Conservation (phyloP, 805 yeast genomes). For the Alloascoidea africana region DNA sequence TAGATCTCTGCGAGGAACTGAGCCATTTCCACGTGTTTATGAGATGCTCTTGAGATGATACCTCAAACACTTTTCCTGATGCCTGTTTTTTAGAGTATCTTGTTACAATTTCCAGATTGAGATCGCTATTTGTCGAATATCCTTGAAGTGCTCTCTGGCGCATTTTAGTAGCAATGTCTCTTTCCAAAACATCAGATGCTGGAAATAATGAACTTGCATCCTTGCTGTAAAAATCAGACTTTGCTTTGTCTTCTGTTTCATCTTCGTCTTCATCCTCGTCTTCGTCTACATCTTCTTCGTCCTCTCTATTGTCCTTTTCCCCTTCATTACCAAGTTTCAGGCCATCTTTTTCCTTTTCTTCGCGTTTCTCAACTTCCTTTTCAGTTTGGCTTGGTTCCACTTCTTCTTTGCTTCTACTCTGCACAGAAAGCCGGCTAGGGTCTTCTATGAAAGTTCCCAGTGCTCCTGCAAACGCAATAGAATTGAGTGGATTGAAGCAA, state of each 20-base stretch:
- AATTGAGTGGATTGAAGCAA: constrained; percentile 41
- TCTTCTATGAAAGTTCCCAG: constrained; percentile 29
- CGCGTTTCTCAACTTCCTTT: constrained; percentile 2
- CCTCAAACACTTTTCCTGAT: too few relatives aligned
- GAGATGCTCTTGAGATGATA: constrained; percentile 27
- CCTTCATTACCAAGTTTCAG: too few relatives aligned
- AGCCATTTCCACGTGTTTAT: constrained; percentile 90
- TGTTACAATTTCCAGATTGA: constrained; percentile 35
- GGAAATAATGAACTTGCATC: constrained; percentile 7
- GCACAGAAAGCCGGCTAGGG: constrained; percentile 6
- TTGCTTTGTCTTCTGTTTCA: constrained; percentile 7
- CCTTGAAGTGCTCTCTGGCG: constrained; percentile 57
- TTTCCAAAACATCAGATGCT: constrained; percentile 29
- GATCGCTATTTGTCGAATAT: constrained; percentile 53
- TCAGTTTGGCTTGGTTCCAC: neutral
- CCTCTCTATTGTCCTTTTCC: constrained; percentile 4
- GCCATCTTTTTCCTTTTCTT: constrained; percentile 8
- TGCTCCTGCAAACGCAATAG: constrained; percentile 43
- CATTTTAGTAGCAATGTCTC: constrained; percentile 65
- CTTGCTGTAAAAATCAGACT: constrained; percentile 4
- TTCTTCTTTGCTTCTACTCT: too few relatives aligned
- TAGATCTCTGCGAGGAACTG: constrained; percentile 49
- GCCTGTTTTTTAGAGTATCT: too few relatives aligned
- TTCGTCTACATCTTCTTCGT: constrained; percentile 9
- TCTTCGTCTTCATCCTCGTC: constrained; percentile 9